These are phyloP conservation scores for Raphanus hybrid DNA, from an alignment of 441 rosid species.

Conservation along the genomic window DNA sequence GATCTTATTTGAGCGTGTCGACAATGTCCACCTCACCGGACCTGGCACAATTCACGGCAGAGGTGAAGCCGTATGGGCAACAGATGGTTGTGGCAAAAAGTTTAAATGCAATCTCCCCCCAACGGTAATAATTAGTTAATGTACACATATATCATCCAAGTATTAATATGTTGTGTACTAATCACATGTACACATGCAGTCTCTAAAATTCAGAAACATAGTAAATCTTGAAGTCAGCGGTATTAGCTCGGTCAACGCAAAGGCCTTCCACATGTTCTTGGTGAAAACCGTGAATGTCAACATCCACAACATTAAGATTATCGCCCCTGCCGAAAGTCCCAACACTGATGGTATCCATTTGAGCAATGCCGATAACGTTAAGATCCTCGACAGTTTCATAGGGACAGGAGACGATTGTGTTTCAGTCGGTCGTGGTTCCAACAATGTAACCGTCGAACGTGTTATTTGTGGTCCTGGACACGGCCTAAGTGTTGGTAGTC, in stretches of 20 bases:
- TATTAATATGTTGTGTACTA: background rate
- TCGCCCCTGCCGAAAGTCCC: conserved; percentile 41
- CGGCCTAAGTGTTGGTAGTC: conserved; percentile 75
- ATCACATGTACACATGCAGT: conserved; percentile 16
- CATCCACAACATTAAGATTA: conserved; percentile 30
- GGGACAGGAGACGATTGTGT: conserved; percentile 67
- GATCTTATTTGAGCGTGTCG: conserved; percentile 43
- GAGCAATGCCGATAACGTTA: conserved; percentile 39
- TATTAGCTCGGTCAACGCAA: conserved; percentile 39
- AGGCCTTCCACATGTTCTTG: conserved; percentile 44
- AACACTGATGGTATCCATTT: conserved; percentile 45
- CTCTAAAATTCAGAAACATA: conserved; percentile 41
- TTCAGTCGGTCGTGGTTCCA: conserved; percentile 54
- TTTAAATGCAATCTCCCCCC: conserved; percentile 41
- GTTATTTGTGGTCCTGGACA: conserved; percentile 82
- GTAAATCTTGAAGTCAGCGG: conserved; percentile 17
- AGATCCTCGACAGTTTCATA: conserved; percentile 37
- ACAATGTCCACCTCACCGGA: conserved; percentile 35
- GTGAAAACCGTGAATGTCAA: conserved; percentile 20
- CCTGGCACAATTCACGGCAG: conserved; percentile 41
- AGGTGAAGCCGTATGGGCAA: conserved; percentile 35
- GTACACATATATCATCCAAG: background rate
- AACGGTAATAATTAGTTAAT: conserved; percentile 8
- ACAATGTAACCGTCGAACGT: conserved; percentile 39
- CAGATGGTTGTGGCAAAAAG: conserved; percentile 34